A percentile compares a stretch with the other conserved stretches of the same genome.
Conservation (phyloP, 345 rosid species). For the Euphorbia tirucalli region DNA sequence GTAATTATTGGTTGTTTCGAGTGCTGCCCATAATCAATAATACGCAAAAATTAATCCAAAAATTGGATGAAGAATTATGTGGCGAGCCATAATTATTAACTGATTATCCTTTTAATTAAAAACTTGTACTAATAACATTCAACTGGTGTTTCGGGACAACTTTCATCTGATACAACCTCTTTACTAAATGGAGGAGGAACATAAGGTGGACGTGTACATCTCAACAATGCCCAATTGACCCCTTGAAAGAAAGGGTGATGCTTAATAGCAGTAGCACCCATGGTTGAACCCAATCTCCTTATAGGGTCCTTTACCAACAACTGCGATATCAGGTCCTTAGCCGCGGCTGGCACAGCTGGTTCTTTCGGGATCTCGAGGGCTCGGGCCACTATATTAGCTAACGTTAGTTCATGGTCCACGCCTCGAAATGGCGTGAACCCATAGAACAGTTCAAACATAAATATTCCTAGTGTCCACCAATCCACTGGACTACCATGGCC, state of each 20-base stretch:
- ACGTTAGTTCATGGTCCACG: constrained; percentile 79
- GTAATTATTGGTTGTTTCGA: too few species aligned
- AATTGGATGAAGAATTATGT: too few species aligned
- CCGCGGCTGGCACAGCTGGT: constrained; percentile 52
- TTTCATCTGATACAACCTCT: constrained; percentile 61
- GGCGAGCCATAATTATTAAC: constrained; percentile 5
- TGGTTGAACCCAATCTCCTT: constrained; percentile 69
- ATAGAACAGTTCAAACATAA: constrained; percentile 71
- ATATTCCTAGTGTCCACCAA: constrained; percentile 96
- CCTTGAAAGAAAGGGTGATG: constrained; percentile 85
- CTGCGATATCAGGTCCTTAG: constrained; percentile 69
- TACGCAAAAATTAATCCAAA: not conserved
- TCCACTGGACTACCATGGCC: constrained; percentile 88
- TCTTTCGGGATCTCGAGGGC: constrained; percentile 90
- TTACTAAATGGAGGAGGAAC: constrained; percentile 64
- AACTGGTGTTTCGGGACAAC: constrained; percentile 64
- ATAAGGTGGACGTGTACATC: constrained; percentile 77
- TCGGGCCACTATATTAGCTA: constrained; percentile 88
- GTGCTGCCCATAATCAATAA: not conserved
- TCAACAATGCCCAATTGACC: constrained; percentile 86
- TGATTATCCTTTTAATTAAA: not conserved
- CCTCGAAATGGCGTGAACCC: constrained; percentile 85
- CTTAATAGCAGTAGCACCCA: constrained; percentile 81
- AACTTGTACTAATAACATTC: constrained; percentile 55
- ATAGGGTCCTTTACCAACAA: constrained; percentile 69